A percentile compares a stretch with the other conserved stretches of the same genome.
Evolutionary conservation across 306 rosid genomes (phyloP).

Genomic region (Pyrus betulifolia): DNA sequence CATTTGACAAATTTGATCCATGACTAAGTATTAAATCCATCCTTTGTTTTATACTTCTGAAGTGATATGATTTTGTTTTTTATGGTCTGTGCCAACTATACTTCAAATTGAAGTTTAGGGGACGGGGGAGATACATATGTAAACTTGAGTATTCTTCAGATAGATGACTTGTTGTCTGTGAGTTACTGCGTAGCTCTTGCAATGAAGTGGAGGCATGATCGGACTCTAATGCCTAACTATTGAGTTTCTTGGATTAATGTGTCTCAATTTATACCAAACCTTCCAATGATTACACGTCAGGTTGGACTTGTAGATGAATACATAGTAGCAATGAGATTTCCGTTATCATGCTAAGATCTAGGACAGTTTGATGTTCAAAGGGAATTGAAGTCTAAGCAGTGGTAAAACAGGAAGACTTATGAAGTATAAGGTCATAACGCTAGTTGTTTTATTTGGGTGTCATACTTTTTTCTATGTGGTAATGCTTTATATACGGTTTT

Average conservation of each 20-base stretch:
- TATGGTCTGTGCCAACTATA: neutral
- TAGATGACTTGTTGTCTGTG: neutral
- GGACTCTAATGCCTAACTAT: neutral
- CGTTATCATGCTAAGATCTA: neutral
- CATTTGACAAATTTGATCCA: neutral
- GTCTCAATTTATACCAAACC: neutral
- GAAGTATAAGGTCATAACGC: neutral
- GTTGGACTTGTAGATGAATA: neutral
- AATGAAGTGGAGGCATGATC: neutral
- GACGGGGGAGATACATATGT: neutral
- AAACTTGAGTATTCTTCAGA: neutral
- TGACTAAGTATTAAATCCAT: neutral
- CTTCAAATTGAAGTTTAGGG: neutral
- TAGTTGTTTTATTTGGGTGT: neutral
- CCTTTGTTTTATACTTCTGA: neutral
- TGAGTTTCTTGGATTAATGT: neutral
- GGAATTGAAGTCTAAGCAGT: neutral
- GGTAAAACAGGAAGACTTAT: neutral
- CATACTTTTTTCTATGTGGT: neutral
- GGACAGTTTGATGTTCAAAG: neutral
- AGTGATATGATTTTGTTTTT: neutral
- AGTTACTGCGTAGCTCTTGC: neutral
- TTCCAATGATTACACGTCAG: neutral
- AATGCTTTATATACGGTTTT: neutral
- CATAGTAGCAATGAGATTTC: neutral